A percentile compares a stretch with the other conserved stretches of the same genome.
phyloP scores from a whole-genome alignment of 192 early-diverging fungal species.

The Coemansia sp. region DNA sequence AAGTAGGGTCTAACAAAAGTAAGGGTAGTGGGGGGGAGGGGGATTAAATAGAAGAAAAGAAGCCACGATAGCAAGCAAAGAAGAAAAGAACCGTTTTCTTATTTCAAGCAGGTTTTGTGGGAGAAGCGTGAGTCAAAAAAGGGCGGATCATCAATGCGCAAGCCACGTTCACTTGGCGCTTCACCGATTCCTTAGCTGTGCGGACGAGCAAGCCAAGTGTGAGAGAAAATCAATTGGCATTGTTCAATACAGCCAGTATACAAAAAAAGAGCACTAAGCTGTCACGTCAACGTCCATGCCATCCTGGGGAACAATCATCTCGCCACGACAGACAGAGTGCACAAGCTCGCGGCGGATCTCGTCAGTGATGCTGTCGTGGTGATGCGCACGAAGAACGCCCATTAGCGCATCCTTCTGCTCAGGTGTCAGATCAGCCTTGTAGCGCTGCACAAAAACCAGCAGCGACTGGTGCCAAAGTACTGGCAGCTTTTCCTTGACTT shows the following conservation, averaged over 20 bases:
- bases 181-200: neutral
- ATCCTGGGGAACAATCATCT: conserved; percentile 63
- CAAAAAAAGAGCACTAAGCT: neutral
- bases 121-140: neutral
- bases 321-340: conserved; percentile 68
- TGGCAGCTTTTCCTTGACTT: conserved; percentile 78
- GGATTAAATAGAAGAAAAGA: conserved; percentile 2
- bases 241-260: neutral
- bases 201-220: neutral
- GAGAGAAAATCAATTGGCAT: conserved; percentile 5
- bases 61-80: neutral
- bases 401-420: conserved; percentile 93
- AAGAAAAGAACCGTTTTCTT: conserved; percentile 1
- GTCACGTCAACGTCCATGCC: conserved; percentile 49
- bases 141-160: conserved; percentile 7
- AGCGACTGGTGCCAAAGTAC: conserved; percentile 98
- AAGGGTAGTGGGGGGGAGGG: conserved; percentile 1
- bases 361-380: conserved; percentile 81
- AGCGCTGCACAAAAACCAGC: conserved; percentile 93
- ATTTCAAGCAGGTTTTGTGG: neutral
- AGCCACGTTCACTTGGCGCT: conserved; percentile 7
- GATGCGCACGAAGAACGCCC: conserved; percentile 75
- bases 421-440: conserved; percentile 91
- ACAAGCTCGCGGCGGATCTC: conserved; percentile 92
- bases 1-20: conserved; percentile 1